phyloP scores from a whole-genome alignment of 2,329 filamentous ascomycete species.

The Aspergillus aculeatinus region DNA sequence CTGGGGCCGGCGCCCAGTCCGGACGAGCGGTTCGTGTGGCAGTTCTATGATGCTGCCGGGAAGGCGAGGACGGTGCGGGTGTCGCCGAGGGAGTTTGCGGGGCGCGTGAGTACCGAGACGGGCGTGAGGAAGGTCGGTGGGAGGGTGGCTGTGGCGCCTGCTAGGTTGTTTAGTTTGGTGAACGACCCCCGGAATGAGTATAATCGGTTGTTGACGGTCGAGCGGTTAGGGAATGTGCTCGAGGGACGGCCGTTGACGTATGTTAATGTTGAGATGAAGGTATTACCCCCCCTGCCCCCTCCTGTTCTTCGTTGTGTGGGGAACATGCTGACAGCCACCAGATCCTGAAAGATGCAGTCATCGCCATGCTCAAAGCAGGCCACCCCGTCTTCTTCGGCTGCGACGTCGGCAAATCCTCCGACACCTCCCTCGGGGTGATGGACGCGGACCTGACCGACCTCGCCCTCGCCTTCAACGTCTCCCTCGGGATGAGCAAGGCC shows the following conservation, averaged over 20 bases:
- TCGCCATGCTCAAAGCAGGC: slow-evolving; percentile 75
- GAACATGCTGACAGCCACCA: slow-evolving; percentile 8
- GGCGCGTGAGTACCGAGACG: slow-evolving; percentile 54
- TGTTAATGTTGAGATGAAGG: slow-evolving; percentile 72
- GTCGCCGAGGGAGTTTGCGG: slow-evolving; percentile 70
- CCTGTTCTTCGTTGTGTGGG: background rate
- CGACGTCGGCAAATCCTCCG: slow-evolving; percentile 81
- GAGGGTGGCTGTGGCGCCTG: slow-evolving; percentile 9
- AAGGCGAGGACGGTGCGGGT: slow-evolving; percentile 62
- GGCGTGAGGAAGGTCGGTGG: background rate
- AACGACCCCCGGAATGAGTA: slow-evolving; percentile 81
- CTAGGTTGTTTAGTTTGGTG: slow-evolving; percentile 69
- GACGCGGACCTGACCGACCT: slow-evolving; percentile 76
- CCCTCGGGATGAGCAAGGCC: slow-evolving; percentile 71
- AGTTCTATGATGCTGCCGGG: slow-evolving; percentile 69
- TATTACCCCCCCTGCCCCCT: background rate
- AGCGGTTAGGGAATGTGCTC: slow-evolving; percentile 76
- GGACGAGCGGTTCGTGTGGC: slow-evolving; percentile 72
- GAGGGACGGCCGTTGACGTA: slow-evolving; percentile 75
- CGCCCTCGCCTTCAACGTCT: slow-evolving; percentile 77
- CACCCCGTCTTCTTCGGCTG: slow-evolving; percentile 85
- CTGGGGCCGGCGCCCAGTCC: slow-evolving; percentile 75
- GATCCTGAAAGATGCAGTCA: slow-evolving; percentile 69
- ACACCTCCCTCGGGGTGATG: slow-evolving; percentile 70
- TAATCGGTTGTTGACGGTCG: slow-evolving; percentile 70